Percentiles rank a stretch among this genome's conserved stretches.
Conservation (phyloP, 148 eudicot species). For the Dysphania ambrosioides region DNA sequence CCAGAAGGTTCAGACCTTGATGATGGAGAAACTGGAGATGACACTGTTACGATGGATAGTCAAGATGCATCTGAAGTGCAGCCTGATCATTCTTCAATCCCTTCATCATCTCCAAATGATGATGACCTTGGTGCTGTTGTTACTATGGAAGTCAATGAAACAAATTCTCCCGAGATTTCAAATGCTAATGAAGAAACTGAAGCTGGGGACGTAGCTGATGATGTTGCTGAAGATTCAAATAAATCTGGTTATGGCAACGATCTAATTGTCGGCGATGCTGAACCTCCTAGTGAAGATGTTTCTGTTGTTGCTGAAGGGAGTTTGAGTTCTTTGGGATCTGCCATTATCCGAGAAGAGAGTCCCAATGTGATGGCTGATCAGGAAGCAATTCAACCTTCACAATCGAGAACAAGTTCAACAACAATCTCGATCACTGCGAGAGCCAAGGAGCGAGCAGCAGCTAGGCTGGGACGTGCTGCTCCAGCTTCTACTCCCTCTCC, state of each 20-base stretch:
- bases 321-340: constrained; percentile 30
- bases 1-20: constrained; percentile 46
- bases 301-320: constrained; percentile 27
- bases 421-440: constrained; percentile 60
- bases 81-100: constrained; percentile 34
- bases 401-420: constrained; percentile 33
- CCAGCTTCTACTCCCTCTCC: constrained; percentile 33
- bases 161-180: constrained; percentile 38
- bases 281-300: constrained; percentile 34
- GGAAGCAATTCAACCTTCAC: constrained; percentile 36
- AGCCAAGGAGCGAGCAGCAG: constrained; percentile 47
- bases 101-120: constrained; percentile 37
- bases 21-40: constrained; percentile 51
- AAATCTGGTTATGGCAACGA: constrained; percentile 38
- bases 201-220: constrained; percentile 44
- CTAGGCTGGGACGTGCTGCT: constrained; percentile 45
- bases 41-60: constrained; percentile 28
- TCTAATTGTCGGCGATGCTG: constrained; percentile 38
- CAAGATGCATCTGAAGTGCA: constrained; percentile 42
- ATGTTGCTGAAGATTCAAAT: constrained; percentile 34
- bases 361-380: constrained; percentile 29
- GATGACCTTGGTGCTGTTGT: constrained; percentile 29
- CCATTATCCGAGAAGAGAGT: constrained; percentile 37
- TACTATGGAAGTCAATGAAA: constrained; percentile 36
- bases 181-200: constrained; percentile 42